These are phyloP conservation scores for Codiaeum variegatum DNA, from an alignment of 441 rosid genomes.

Conservation along the genomic window DNA sequence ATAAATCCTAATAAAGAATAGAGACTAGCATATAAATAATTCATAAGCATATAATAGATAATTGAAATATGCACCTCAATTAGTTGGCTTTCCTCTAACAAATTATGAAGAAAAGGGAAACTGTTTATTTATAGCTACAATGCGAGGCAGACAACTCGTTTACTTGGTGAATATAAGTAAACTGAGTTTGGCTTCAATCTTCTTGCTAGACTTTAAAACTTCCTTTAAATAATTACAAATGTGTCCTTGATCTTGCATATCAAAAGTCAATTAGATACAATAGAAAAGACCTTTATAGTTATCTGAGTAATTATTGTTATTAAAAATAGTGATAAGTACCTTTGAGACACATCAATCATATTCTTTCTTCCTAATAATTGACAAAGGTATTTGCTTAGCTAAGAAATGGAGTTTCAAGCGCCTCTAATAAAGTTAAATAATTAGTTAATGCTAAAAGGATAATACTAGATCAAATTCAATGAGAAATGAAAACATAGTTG, in stretches of 20 bases:
- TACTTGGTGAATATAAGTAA: constrained; percentile 23
- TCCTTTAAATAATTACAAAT: constrained; percentile 50
- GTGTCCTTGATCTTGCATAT: constrained; percentile 57
- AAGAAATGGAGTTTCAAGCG: constrained; percentile 1
- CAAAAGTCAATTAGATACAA: constrained; percentile 18
- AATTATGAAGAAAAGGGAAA: constrained; percentile 25
- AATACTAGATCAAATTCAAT: background rate
- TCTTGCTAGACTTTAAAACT: constrained; percentile 47
- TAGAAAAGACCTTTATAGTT: constrained; percentile 1
- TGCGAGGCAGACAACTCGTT: constrained; percentile 19
- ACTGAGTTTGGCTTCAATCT: constrained; percentile 64
- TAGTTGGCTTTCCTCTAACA: constrained; percentile 17
- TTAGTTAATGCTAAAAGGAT: background rate
- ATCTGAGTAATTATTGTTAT: background rate
- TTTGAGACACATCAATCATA: background rate
- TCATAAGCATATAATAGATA: background rate
- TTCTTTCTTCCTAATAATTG: background rate
- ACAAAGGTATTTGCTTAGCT: background rate
- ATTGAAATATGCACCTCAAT: constrained; percentile 21
- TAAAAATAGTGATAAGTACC: background rate
- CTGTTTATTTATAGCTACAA: constrained; percentile 27
- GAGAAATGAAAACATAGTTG: background rate
- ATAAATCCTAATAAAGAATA: background rate
- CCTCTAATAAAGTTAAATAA: background rate
- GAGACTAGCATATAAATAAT: background rate